These are phyloP conservation scores for Balakata baccata DNA, from an alignment of 345 rosid genomes.

Conservation along the genomic window DNA sequence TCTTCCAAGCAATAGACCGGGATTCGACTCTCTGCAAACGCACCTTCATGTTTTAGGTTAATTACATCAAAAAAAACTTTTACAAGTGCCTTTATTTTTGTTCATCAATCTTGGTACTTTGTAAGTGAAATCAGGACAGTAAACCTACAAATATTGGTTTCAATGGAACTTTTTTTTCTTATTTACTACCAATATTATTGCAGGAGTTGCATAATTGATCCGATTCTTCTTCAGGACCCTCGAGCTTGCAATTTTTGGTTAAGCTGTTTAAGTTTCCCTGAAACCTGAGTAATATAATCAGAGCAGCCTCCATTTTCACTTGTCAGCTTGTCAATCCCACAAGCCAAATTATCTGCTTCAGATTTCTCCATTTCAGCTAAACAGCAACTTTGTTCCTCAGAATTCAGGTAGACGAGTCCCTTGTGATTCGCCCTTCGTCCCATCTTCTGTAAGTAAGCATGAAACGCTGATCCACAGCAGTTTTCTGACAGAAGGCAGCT, in stretches of 20 bases:
- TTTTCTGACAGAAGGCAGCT: constrained; percentile 34
- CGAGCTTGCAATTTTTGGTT: constrained; percentile 22
- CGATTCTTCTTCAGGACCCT: constrained; percentile 17
- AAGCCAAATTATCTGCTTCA: constrained; percentile 24
- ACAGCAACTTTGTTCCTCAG: constrained; percentile 36
- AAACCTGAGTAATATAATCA: constrained; percentile 31
- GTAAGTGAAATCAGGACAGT: constrained; percentile 38
- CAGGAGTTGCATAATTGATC: constrained; percentile 29
- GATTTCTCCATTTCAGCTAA: constrained; percentile 21
- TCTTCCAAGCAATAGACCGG: constrained; percentile 85
- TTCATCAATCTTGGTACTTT: constrained; percentile 38
- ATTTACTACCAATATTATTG: constrained; percentile 34
- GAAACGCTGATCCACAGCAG: constrained; percentile 34
- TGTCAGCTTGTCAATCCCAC: constrained; percentile 45
- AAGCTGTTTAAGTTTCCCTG: constrained; percentile 26
- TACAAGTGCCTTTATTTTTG: too few relatives aligned
- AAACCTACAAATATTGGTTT: constrained; percentile 39
- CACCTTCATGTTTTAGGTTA: too few relatives aligned
- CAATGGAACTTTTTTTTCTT: not conserved
- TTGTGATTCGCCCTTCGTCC: constrained; percentile 35
- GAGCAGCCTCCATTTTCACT: constrained; percentile 41
- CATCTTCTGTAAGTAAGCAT: constrained; percentile 31
- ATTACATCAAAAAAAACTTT: too few relatives aligned
- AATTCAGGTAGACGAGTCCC: constrained; percentile 31
- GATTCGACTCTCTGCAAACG: constrained; percentile 89